Base-by-base conservation (phyloP, 371 early-diverging fungal genomes). In the Circinella umbellata region DNA sequence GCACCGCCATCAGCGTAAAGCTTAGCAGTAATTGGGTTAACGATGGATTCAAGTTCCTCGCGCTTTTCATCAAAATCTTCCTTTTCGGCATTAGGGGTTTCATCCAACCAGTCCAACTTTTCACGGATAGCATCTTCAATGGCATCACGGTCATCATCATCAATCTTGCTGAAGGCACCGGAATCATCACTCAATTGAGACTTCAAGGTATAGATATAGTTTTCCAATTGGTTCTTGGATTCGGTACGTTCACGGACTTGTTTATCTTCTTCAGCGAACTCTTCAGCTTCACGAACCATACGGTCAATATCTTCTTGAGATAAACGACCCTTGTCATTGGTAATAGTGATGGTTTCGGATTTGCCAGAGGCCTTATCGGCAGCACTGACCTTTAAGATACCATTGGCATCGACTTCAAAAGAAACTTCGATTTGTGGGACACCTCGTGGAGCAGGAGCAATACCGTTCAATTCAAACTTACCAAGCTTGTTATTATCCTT, bases 361-460 rank as follows among this genome's bases (percentile, higher is more conserved):
- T 92, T 92, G 78, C 95, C 94, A 80, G 98, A 97, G 72, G 94
- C 93, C 89, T 94, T 92, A 87, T 99, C 99, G 78, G 93, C 91
- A 75, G 99, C 99, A 68, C 91, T 84, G 74, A 99, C 98, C 86
- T 95, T 97, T 75, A 96, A 94, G 78, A 98, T 98, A 84, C 99
- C 99, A 82, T 99, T 96, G 76, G 97, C 96, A 83, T 99, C 99
- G 74, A 98, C 92, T 86, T 98, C 98, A 77, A 99, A 99, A 53
- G 96, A 93, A 66, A 99, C 98, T 79, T 92, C 92, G 60, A 93
- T 84, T 85, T 93, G 86, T 77, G 99, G 95, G 69, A 93, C 92
- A 82, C 99, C 95, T 85, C 92, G 89, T 73, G 96, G 94, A 37
- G 93, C 93, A 66, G 93, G 93, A 57, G 93, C 92, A 79, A 93